phyloP scores from a whole-genome alignment of 192 early-diverging fungal species.

The Coemansia sp. region DNA sequence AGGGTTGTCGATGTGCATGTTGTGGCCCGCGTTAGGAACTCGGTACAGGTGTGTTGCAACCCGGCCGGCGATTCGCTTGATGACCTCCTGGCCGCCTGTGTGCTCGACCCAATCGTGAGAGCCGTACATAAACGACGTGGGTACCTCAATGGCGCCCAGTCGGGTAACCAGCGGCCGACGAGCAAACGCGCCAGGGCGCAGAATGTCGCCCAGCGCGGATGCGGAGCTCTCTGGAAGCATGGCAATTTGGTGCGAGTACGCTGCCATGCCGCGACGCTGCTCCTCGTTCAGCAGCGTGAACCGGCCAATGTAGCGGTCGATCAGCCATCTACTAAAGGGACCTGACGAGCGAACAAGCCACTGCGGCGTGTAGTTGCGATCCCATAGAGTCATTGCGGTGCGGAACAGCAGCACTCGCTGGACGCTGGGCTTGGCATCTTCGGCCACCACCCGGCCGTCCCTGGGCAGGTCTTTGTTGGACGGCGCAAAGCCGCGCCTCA shows the following conservation, averaged over 20 bases:
- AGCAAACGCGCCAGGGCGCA: constrained; percentile 81
- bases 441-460: constrained; percentile 21
- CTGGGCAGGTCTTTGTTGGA: constrained; percentile 3
- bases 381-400: constrained; percentile 61
- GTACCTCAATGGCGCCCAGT: constrained; percentile 62
- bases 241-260: constrained; percentile 81
- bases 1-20: constrained; percentile 85
- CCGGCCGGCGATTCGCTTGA: constrained; percentile 56
- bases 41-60: constrained; percentile 38
- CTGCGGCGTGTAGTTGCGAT: constrained; percentile 77
- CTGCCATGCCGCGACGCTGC: constrained; percentile 66
- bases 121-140: constrained; percentile 78
- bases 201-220: constrained; percentile 70
- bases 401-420: constrained; percentile 24
- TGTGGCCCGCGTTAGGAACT: constrained; percentile 70
- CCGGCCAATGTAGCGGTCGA: constrained; percentile 55
- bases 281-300: constrained; percentile 65
- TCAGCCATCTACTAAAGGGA: constrained; percentile 67
- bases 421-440: constrained; percentile 27
- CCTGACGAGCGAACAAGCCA: constrained; percentile 71
- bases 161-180: constrained; percentile 69
- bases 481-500: constrained; percentile 28
- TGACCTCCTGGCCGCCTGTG: constrained; percentile 62
- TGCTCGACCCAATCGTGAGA: constrained; percentile 89
- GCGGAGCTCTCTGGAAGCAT: constrained; percentile 78